Evolutionary conservation across 331 rosid genomes (phyloP).

Genomic region (Telfairia occidentalis): DNA sequence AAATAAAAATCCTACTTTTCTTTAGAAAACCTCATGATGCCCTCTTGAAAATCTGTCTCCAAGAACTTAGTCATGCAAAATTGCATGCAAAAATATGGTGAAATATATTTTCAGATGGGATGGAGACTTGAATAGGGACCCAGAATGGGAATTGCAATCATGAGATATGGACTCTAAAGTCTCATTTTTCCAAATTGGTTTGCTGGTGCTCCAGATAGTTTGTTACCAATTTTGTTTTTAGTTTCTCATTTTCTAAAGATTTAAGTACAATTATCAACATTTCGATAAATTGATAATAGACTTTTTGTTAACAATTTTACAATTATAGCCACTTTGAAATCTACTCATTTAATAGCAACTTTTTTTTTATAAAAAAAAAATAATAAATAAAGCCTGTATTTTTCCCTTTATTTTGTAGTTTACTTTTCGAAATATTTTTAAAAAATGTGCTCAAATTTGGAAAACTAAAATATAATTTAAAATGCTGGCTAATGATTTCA

Average conservation of each 20-base stretch:
- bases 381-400: too few species aligned
- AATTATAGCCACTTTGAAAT: not conserved
- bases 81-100: slow-evolving; percentile 4
- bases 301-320: not conserved
- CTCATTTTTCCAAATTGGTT: slow-evolving; percentile 6
- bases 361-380: not conserved
- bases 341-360: not conserved
- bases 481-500: not conserved
- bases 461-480: not conserved
- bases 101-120: not conserved
- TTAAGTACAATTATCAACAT: not conserved
- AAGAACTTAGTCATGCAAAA: slow-evolving; percentile 24
- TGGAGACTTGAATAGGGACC: not conserved
- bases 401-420: not conserved
- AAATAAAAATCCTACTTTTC: slow-evolving; percentile 21
- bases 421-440: not conserved
- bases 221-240: not conserved
- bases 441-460: not conserved
- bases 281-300: not conserved
- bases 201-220: not conserved
- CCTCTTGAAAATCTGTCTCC: slow-evolving; percentile 74
- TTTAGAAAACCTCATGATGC: slow-evolving; percentile 47
- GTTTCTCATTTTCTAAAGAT: not conserved
- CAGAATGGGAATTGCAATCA: slow-evolving; percentile 1
- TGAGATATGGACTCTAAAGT: not conserved